Conservation (phyloP, 768 basidiomycete genomes). For the Roridomyces roridus region DNA sequence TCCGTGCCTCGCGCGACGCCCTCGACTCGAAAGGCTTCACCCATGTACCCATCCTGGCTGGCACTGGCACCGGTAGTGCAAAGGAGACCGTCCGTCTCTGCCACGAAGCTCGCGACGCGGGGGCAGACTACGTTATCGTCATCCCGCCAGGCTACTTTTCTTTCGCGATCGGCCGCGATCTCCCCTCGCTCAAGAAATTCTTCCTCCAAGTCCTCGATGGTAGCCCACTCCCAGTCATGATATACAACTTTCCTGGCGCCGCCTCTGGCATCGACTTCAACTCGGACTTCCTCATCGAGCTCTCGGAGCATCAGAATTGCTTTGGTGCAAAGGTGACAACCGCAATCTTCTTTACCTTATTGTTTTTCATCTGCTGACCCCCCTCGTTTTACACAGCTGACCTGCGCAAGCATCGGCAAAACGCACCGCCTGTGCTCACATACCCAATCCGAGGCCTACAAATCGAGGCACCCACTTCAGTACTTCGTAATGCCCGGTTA, state of each 20-base stretch:
- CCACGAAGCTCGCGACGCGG: conserved; percentile 63
- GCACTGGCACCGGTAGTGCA: conserved; percentile 69
- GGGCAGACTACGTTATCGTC: conserved; percentile 70
- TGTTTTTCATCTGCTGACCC: too few relatives aligned
- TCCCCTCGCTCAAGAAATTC: conserved; percentile 17
- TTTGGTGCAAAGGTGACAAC: conserved; percentile 24
- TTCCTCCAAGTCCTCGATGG: conserved; percentile 25
- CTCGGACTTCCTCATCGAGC: conserved; percentile 23
- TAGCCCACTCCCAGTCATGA: conserved; percentile 27
- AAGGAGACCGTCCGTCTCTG: conserved; percentile 62
- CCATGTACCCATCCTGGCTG: conserved; percentile 60
- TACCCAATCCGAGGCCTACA: conserved; percentile 25
- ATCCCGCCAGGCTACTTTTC: conserved; percentile 67
- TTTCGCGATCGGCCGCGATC: conserved; percentile 24
- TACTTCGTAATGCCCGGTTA: conserved; percentile 27
- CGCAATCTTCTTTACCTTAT: too few relatives aligned
- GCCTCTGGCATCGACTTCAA: conserved; percentile 26
- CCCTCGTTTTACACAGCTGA: conserved; percentile 12
- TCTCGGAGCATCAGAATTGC: conserved; percentile 28
- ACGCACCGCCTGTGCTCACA: conserved; percentile 23
- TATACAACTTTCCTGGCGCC: conserved; percentile 29
- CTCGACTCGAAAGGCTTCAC: conserved; percentile 56
- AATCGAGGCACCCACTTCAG: conserved; percentile 20
- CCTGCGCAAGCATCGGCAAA: conserved; percentile 26
- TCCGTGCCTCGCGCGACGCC: conserved; percentile 54